Percentiles rank a stretch among this genome's conserved stretches.
Conservation (phyloP, 2,329 filamentous ascomycete species). For the Macroventuria anomochaeta region DNA sequence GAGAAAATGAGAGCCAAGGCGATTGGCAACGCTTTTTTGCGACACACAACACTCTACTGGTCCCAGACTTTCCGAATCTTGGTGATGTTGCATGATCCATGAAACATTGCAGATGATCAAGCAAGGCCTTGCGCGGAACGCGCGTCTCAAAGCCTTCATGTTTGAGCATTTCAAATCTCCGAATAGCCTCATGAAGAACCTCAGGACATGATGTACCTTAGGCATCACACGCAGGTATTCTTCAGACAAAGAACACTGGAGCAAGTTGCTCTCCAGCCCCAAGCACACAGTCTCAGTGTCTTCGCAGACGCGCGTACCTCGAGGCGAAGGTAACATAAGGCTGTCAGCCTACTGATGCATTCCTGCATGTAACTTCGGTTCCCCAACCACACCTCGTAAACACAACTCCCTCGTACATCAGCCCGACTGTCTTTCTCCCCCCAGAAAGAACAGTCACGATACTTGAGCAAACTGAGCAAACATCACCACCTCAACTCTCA, state of each 20-base stretch:
- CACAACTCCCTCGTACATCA: background rate
- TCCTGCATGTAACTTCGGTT: slow-evolving; percentile 5
- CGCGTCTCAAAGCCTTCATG: slow-evolving; percentile 6
- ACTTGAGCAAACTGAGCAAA: background rate
- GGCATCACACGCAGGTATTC: background rate
- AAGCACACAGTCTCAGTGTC: background rate
- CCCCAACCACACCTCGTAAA: slow-evolving; percentile 3
- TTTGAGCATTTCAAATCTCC: slow-evolving; percentile 7
- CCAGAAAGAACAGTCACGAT: background rate
- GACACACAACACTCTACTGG: slow-evolving; percentile 8
- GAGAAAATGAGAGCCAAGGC: slow-evolving; percentile 25
- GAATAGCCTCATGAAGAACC: background rate
- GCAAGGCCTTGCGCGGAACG: slow-evolving; percentile 4
- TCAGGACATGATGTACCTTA: background rate
- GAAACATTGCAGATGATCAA: slow-evolving; percentile 10
- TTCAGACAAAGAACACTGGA: background rate
- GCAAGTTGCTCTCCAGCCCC: background rate
- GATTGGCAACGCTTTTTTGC: slow-evolving; percentile 17
- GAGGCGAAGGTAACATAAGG: background rate
- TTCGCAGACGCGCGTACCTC: background rate
- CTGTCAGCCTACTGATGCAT: slow-evolving; percentile 4
- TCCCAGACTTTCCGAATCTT: background rate
- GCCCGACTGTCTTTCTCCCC: background rate
- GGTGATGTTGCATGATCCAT: slow-evolving; percentile 14
- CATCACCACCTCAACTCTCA: background rate